Base-by-base conservation (phyloP, 164 flowering plant species). In the Stephania japonica region DNA sequence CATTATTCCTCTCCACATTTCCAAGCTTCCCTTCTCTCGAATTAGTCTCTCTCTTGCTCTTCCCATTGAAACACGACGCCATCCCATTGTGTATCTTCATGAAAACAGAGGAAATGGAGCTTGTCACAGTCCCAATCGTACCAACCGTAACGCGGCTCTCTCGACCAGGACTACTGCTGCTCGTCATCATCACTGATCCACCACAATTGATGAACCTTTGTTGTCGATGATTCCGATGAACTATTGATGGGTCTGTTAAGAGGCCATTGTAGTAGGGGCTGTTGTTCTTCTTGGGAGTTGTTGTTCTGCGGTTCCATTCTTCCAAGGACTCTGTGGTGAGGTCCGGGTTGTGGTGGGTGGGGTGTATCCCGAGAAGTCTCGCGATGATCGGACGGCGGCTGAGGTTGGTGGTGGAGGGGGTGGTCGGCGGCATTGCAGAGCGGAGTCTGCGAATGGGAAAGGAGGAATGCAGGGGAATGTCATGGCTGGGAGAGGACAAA, bases 231-330 rank as follows among this genome's bases (percentile, higher is more conserved):
- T 72, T 69, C 16, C 72, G 23, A 81, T 70, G 61, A 14, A 32
- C 61, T 43, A 76, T 80, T 19, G 72, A 61, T 16, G 78, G 73
- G 64, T 84, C 83, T 4, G 80, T 80, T 32, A 32, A 32, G 42
- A 84, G 84, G 10, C 84, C 86, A 42, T 72, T 74, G 75, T 81
- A 84, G 41, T 81, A 83, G 7, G 89, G 89, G 68, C 85, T 86
- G 25, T 53, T 59, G 5, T 23, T 27, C 67, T 74, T 12, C 56
- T 69, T 65, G 41, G 64, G 5, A 18, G 16, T 42, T 42, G 71
- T 11, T 66, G 18, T 62, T 49, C 76, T 63, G 32, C 41, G 70
- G 65, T 81, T 83, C 64, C 76, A 69, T 64, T 80, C 84, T 18
- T 76, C 25, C 38, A 81, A 78, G 7, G 64, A 68, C 64, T 74